Conservation (phyloP, 2,329 filamentous ascomycete species). For the Xylaria sp. region DNA sequence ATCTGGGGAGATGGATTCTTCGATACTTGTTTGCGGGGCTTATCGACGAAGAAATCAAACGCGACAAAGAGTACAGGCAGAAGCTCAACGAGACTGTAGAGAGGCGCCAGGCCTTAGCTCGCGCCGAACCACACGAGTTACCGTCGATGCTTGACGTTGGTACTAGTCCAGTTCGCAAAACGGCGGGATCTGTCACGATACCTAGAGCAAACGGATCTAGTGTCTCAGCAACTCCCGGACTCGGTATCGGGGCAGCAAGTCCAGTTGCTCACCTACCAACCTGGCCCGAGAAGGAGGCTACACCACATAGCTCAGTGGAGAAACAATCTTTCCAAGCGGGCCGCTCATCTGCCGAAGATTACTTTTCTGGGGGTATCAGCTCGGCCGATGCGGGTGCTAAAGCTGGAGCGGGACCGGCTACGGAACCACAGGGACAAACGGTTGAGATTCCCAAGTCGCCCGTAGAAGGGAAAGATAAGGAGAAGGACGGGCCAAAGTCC, state of each 20-base stretch:
- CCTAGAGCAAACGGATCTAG: slow-evolving; percentile 61
- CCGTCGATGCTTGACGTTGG: slow-evolving; percentile 42
- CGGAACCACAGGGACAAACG: slow-evolving; percentile 37
- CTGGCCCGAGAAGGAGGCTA: slow-evolving; percentile 43
- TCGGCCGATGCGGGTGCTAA: slow-evolving; percentile 45
- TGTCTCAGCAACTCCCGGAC: slow-evolving; percentile 64
- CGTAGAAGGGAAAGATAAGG: slow-evolving; percentile 52
- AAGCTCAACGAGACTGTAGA: slow-evolving; percentile 59
- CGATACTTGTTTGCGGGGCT: slow-evolving; percentile 86
- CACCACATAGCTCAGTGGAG: slow-evolving; percentile 45
- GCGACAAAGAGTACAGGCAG: slow-evolving; percentile 69
- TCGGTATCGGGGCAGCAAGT: slow-evolving; percentile 73
- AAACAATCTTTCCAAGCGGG: slow-evolving; percentile 52
- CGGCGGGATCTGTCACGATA: slow-evolving; percentile 48
- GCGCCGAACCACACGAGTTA: slow-evolving; percentile 54
- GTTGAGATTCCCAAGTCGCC: slow-evolving; percentile 44
- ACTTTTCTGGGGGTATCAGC: slow-evolving; percentile 63
- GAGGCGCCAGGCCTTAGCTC: slow-evolving; percentile 51
- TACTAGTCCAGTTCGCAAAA: slow-evolving; percentile 35
- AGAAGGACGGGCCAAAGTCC: slow-evolving; percentile 51
- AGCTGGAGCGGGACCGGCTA: slow-evolving; percentile 42
- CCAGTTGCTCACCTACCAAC: slow-evolving; percentile 49
- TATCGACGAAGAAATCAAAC: slow-evolving; percentile 82
- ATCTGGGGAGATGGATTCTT: slow-evolving; percentile 93
- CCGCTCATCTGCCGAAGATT: slow-evolving; percentile 64